Conservation (phyloP, 1,139 yeast species). For the Meyerozyma carpophila region DNA sequence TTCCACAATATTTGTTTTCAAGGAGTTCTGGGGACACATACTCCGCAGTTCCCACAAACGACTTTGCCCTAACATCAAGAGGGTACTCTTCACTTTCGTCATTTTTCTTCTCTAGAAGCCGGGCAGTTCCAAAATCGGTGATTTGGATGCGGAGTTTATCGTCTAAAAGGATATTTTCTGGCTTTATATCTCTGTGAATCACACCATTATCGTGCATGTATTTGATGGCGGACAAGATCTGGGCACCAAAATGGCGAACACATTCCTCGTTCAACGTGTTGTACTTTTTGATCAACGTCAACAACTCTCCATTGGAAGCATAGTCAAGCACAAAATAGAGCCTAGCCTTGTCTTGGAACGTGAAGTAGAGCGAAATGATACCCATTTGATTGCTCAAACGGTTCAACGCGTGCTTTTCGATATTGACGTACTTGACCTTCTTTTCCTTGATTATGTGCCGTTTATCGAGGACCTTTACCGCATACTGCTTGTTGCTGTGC, state of each 20-base stretch:
- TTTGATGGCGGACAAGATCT: conserved; percentile 57
- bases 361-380: conserved; percentile 79
- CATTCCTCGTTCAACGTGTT: conserved; percentile 77
- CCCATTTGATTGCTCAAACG: conserved; percentile 70
- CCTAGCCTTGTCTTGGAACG: conserved; percentile 87
- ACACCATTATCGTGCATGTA: conserved; percentile 74
- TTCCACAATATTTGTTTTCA: conserved; percentile 64
- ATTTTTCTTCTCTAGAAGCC: conserved; percentile 45
- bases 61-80: conserved; percentile 50
- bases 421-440: conserved; percentile 92
- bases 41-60: conserved; percentile 85
- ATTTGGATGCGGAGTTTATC: conserved; percentile 63
- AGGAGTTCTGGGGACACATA: conserved; percentile 73
- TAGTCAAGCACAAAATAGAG: conserved; percentile 88
- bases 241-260: conserved; percentile 65
- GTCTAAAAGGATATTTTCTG: conserved; percentile 67
- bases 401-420: conserved; percentile 89
- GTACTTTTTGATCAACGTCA: conserved; percentile 69
- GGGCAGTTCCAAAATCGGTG: conserved; percentile 80
- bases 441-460: conserved; percentile 92
- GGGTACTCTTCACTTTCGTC: conserved; percentile 38
- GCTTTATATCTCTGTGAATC: conserved; percentile 76
- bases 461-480: conserved; percentile 87
- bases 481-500: conserved; percentile 69
- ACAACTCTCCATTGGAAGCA: conserved; percentile 89